Base-by-base conservation (phyloP, 305 asterid species). In the Fraxinus velutina region DNA sequence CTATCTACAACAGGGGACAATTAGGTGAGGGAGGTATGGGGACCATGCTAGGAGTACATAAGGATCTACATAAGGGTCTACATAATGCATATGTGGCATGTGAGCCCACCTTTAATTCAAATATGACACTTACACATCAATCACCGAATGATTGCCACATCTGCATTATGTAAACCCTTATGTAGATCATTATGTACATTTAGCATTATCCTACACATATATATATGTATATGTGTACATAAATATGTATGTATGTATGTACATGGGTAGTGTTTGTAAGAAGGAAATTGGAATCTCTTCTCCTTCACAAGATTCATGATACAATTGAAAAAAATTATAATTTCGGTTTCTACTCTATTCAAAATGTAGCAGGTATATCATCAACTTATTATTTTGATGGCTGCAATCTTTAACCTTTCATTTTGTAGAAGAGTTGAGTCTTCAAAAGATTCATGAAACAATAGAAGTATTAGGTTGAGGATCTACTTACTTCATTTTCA, bases 241-340 rank as follows among this genome's bases (percentile, higher is more conserved):
- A 33, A 33, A 33, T 33, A 33, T 8, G 3, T 39, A 47, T 44
- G 50, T 42, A 42, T 42, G 52, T 12, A 44, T 44, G n/a, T 44
- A 92, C 93, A 92, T 89, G 94, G 92, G 86, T 42, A 78, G 88
- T 89, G 90, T 83, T 81, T 78, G 74, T 57, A 79, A 66, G 24
- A 32, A 30, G 24, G 75, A 70, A 70, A 70, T 70, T 15, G 33
- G 42, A 68, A 68, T 68, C 12, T 29, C 39, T 6, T 17, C 55
- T 10, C 66, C 9, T 57, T 17, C 29, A 6, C 66, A 57, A 57
- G 66, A 57, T 57, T 57, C 66, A n/a, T 50, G 70, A 21, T 6
- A 68, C 74, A 68, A 68, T 29, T 68, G 74, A 30, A 27, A 68
- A 60, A 3, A 10, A 24, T 29, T 68, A 66, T 66, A 68, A 15